Evolutionary conservation across 2,329 filamentous ascomycete genomes (phyloP).

Genomic region (Epichloe aotearoae): DNA sequence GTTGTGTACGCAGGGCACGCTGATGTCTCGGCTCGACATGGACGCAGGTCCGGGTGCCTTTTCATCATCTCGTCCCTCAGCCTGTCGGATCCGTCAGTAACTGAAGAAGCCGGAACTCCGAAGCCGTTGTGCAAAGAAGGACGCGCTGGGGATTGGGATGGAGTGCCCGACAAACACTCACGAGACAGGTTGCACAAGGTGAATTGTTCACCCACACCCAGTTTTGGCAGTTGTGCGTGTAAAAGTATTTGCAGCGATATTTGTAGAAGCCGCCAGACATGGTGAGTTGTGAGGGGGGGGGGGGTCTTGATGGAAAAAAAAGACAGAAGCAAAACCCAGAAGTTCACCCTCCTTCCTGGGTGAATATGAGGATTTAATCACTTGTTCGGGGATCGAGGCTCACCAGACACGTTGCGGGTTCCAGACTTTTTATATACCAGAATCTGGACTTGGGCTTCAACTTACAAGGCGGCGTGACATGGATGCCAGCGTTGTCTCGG

Average conservation of each 20-base stretch:
- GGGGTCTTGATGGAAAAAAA: neutral
- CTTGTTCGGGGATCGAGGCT: neutral
- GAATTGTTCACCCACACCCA: slow-evolving; percentile 42
- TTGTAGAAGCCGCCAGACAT: slow-evolving; percentile 33
- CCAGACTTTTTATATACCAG: neutral
- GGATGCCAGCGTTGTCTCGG: slow-evolving; percentile 1
- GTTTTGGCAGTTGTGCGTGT: slow-evolving; percentile 36
- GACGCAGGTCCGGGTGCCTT: slow-evolving; percentile 15
- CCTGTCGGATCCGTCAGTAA: slow-evolving; percentile 19
- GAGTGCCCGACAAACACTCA: slow-evolving; percentile 19
- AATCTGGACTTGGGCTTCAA: neutral
- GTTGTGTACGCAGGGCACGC: slow-evolving; percentile 30
- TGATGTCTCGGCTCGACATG: slow-evolving; percentile 26
- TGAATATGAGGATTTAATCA: too few relatives aligned
- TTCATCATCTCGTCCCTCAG: slow-evolving; percentile 35
- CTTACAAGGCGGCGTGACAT: neutral
- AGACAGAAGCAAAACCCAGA: too few relatives aligned
- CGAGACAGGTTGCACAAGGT: slow-evolving; percentile 35
- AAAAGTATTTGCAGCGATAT: slow-evolving; percentile 43
- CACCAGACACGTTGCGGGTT: neutral
- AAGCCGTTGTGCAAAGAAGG: neutral
- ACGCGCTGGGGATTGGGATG: neutral
- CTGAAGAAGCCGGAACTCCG: neutral
- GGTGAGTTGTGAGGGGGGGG: slow-evolving; percentile 1
- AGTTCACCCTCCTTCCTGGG: too few relatives aligned